Base-by-base conservation (phyloP, 192 early-diverging fungal genomes). In the Helicostylum pulchrum region DNA sequence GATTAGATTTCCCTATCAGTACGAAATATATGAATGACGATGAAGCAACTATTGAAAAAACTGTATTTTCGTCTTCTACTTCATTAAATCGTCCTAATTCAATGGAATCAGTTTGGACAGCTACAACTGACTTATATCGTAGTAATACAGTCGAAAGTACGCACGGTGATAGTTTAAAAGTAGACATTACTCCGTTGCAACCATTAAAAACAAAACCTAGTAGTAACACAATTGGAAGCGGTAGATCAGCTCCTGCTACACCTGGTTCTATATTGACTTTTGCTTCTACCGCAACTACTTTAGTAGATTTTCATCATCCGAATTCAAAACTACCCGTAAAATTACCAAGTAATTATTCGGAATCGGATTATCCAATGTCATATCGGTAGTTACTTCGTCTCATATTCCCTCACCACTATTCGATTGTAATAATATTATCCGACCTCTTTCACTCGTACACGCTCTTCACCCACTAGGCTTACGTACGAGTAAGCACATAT, bases 1-100 rank as follows among this genome's bases (percentile, higher is more conserved):
- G 95, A 12, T 68, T 92, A 10, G 61, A 76, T 36, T 93, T 87
- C 69, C 72, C 81, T 6, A 83, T 94, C 48, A 73, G 58, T 26
- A 55, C 65, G 19, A 62, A 64, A 26, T 45, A 65, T 55, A 17
- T 53, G 11, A 39, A 42, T 43, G 48, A 49, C 5, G 64, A 65
- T 44, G 53, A 36, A 47, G 30, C 9, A 23, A 62, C n/a, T 4
- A 49, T 51, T 19, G 20, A 52, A 23, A 53, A 52, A 39, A 36
- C 12, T n/a, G 59, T 3, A 0, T 19, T 31, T 49, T 39, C 12
- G 15, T 45, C 64, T 20, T 55, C 43, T 32, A 56, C 17, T 8
- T 61, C 49, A 57, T 31, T 53, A 23, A 31, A 42, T 47, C 6
- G 48, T 1, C 62, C 30, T 8, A 14, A 9, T 20, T 21, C 39